Conservation (phyloP, 176 grass and related monocot genomes). For the Triticum dicoccoides region DNA sequence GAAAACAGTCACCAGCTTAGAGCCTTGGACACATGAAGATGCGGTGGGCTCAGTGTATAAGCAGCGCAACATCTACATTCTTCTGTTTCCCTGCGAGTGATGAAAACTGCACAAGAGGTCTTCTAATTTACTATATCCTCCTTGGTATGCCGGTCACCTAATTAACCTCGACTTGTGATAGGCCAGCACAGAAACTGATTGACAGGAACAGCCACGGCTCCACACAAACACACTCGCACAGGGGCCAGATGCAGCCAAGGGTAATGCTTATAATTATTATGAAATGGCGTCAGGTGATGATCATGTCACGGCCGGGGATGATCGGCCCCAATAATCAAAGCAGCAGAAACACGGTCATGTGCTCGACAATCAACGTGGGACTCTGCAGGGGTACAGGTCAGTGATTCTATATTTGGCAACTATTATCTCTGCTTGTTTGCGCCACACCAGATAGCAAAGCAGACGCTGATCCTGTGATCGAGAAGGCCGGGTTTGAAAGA, state of each 20-base stretch:
- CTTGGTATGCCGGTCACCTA: background rate
- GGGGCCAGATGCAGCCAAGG: slow-evolving; percentile 7
- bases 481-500: slow-evolving; percentile 29
- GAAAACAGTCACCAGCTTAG: background rate
- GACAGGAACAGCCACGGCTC: slow-evolving; percentile 21
- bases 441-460: slow-evolving; percentile 35
- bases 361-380: slow-evolving; percentile 48
- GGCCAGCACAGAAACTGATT: slow-evolving; percentile 4
- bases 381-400: slow-evolving; percentile 20
- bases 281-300: slow-evolving; percentile 32
- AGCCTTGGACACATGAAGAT: slow-evolving; percentile 16
- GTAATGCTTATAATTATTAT: slow-evolving; percentile 9
- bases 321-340: slow-evolving; percentile 31
- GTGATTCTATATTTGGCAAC: slow-evolving; percentile 63
- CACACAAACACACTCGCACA: background rate
- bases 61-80: background rate
- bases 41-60: slow-evolving; percentile 17
- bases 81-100: background rate
- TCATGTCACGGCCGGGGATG: slow-evolving; percentile 36
- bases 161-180: slow-evolving; percentile 20
- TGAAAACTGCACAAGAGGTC: background rate
- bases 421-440: slow-evolving; percentile 53
- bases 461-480: slow-evolving; percentile 31
- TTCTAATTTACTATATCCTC: background rate
- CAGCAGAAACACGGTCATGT: slow-evolving; percentile 5